phyloP scores from a whole-genome alignment of 306 rosid genomes.

The Acacia confusa region DNA sequence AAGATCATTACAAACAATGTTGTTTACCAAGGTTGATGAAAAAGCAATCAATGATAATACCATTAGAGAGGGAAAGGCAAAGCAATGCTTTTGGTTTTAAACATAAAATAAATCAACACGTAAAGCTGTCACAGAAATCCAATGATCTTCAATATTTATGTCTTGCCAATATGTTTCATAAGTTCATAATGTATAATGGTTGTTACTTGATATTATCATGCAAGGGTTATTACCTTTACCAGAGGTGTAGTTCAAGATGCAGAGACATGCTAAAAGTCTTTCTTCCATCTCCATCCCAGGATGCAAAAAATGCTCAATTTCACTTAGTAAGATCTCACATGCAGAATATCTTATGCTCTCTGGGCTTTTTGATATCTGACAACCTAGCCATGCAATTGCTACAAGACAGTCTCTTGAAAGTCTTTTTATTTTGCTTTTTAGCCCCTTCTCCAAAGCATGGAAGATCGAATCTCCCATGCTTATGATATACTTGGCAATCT shows the following conservation, averaged over 20 bases:
- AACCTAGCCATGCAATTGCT: conserved; percentile 80
- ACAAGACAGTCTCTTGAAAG: conserved; percentile 70
- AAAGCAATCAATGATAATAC: neutral
- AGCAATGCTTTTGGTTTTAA: neutral
- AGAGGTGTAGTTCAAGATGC: conserved; percentile 71
- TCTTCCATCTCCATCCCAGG: conserved; percentile 80
- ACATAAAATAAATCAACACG: conserved; percentile 8
- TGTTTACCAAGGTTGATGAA: neutral
- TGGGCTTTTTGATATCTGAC: conserved; percentile 62
- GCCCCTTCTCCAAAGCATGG: conserved; percentile 59
- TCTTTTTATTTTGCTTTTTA: conserved; percentile 53
- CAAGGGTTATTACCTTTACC: conserved; percentile 62
- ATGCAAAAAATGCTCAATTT: conserved; percentile 66
- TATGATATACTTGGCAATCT: conserved; percentile 53
- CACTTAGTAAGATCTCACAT: conserved; percentile 64
- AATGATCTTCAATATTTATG: neutral
- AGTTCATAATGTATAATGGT: conserved; percentile 5
- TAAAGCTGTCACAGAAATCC: neutral
- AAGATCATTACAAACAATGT: neutral
- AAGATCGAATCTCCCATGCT: conserved; percentile 58
- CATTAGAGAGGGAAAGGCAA: too few relatives aligned
- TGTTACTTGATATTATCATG: conserved; percentile 2
- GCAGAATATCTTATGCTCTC: conserved; percentile 53
- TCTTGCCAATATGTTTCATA: neutral
- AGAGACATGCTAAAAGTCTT: conserved; percentile 73